Evolutionary conservation across 2,329 filamentous ascomycete genomes (phyloP), one percentile per base, ranked within the genome.

Genomic region (Biscogniauxia sp.): DNA sequence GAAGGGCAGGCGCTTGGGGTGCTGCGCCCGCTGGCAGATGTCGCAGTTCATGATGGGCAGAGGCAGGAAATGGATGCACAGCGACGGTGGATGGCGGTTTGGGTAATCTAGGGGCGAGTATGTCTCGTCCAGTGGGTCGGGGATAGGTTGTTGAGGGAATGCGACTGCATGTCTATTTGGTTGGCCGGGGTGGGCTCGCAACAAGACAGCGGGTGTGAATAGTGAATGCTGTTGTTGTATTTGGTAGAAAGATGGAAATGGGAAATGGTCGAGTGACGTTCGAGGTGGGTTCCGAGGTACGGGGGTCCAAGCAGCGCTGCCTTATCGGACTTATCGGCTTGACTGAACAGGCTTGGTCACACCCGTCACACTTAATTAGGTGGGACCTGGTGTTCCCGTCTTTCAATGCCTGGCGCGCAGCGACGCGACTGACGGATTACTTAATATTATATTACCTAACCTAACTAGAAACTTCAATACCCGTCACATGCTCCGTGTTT

Each of bases 11-110:
- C 79, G 82, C 65, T 80, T 77, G n/a, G 80, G 68, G 64, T 83
- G 80, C 74, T 84, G 79, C 70, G 77, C 73, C 70, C 84, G 79
- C 74, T 79, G 78, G 74, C 89, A 92, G 73, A 90, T 84, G 73
- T 87, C 82, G 78, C 89, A 92, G 71, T 84, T 85, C 87, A 91
- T 90, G 61, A 71, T 77, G 75, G 67, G 59, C 59, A 32, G 61
- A 54, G 20, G 20, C 20, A 19, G 52, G 15, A 7, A 8, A 17
- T 23, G 23, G 23, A 8, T 50, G 13, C n/a, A 28, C 3, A 25
- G 20, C 20, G 50, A 51, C 50, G 15, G 50, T 51, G 50, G 11
- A 9, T 13, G 19, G 19, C 20, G 53, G 19, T 15, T 54, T 20
- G 20, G 7, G 8, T 55, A 37, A 32, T 45, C 37, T 45, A 53